These are phyloP conservation scores for Exserohilum turcica DNA, from an alignment of 2,329 filamentous ascomycete genomes.

Conservation along the genomic window DNA sequence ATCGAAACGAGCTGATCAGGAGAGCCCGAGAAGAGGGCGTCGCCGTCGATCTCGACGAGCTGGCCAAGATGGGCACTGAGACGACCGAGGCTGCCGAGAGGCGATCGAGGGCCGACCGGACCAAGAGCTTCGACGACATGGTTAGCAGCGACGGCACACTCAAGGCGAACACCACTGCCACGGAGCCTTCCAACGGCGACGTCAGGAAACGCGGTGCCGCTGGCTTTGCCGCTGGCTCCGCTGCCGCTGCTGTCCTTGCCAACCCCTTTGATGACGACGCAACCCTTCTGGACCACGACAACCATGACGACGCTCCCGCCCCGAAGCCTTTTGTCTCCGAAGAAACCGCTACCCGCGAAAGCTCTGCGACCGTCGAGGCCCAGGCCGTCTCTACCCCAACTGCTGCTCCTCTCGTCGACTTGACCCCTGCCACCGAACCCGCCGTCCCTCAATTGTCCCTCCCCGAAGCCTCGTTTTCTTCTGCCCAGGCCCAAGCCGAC, in stretches of 20 bases:
- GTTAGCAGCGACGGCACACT: constrained; percentile 50
- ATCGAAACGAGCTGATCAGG: constrained; percentile 44
- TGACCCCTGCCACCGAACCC: constrained; percentile 32
- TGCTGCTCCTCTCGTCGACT: constrained; percentile 37
- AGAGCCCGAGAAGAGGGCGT: constrained; percentile 47
- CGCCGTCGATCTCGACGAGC: constrained; percentile 50
- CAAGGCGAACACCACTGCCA: constrained; percentile 33
- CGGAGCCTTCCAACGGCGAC: constrained; percentile 22
- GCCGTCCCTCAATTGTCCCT: constrained; percentile 8
- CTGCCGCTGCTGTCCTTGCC: constrained; percentile 37
- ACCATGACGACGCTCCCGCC: constrained; percentile 38
- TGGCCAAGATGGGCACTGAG: constrained; percentile 42
- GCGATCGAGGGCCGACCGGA: constrained; percentile 25
- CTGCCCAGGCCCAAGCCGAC: constrained; percentile 14
- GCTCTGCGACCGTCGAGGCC: constrained; percentile 38
- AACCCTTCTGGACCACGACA: constrained; percentile 50
- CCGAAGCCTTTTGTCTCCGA: constrained; percentile 34
- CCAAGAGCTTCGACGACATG: constrained; percentile 48
- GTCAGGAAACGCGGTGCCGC: constrained; percentile 38
- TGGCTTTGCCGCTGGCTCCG: constrained; percentile 50
- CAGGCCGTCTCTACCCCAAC: constrained; percentile 11
- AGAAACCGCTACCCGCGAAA: constrained; percentile 34
- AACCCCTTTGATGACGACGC: constrained; percentile 54
- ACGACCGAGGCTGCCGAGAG: constrained; percentile 26
- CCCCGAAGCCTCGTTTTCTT: constrained; percentile 25